Percentiles rank a stretch among this genome's conserved stretches.
These are phyloP conservation scores for Vicia sativa DNA, from an alignment of 306 rosid genomes.

Conservation along the genomic window DNA sequence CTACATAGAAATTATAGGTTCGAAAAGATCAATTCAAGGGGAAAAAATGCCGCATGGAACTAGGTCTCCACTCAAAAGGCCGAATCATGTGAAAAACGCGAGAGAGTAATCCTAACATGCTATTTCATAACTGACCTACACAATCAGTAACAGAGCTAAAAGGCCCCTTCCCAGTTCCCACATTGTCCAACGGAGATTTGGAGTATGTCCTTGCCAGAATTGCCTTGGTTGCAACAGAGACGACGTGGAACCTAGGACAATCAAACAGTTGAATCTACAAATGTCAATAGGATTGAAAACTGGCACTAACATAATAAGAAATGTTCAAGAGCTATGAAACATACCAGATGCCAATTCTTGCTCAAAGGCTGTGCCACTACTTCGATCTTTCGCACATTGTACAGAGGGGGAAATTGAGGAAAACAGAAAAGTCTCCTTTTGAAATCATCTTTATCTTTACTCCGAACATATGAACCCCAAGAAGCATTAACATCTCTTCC, in stretches of 20 bases:
- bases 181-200: conserved; percentile 70
- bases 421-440: conserved; percentile 66
- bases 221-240: conserved; percentile 64
- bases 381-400: conserved; percentile 50
- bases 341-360: conserved; percentile 77
- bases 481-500: conserved; percentile 54
- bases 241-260: conserved; percentile 63
- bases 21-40: conserved; percentile 38
- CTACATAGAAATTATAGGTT: conserved; percentile 35
- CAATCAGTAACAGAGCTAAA: conserved; percentile 48
- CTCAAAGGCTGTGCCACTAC: conserved; percentile 56
- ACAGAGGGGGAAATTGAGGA: conserved; percentile 53
- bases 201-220: conserved; percentile 50
- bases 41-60: conserved; percentile 42
- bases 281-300: conserved; percentile 28
- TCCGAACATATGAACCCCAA: conserved; percentile 59
- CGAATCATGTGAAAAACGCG: conserved; percentile 37
- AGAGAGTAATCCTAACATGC: conserved; percentile 26
- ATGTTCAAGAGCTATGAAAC: conserved; percentile 37
- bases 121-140: conserved; percentile 28
- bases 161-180: conserved; percentile 56
- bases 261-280: conserved; percentile 32
- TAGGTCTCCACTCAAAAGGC: conserved; percentile 35
- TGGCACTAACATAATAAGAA: conserved; percentile 18
- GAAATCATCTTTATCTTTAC: conserved; percentile 57